phyloP scores from a whole-genome alignment of 306 rosid species.

The Parietaria judaica region DNA sequence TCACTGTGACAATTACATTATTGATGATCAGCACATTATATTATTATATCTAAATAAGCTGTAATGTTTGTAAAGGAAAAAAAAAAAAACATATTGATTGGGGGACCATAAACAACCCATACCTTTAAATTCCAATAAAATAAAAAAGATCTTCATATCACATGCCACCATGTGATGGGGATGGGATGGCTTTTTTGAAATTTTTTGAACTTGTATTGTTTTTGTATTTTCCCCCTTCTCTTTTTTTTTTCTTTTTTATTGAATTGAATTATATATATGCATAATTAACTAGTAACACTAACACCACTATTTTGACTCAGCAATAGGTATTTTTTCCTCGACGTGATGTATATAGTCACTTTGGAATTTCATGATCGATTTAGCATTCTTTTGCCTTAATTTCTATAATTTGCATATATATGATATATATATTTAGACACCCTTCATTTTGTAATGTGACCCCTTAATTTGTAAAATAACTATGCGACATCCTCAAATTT shows the following conservation, averaged over 20 bases:
- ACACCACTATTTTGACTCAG: too few species aligned
- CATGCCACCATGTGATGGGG: slow-evolving; percentile 87
- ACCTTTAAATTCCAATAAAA: slow-evolving; percentile 63
- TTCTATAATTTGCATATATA: too few species aligned
- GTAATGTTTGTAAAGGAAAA: slow-evolving; percentile 7
- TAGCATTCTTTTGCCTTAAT: too few species aligned
- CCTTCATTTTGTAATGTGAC: too few species aligned
- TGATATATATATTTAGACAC: too few species aligned
- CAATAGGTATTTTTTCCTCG: too few species aligned
- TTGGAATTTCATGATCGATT: too few species aligned
- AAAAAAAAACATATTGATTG: slow-evolving; percentile 37
- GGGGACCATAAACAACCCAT: slow-evolving; percentile 98
- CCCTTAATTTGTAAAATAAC: too few species aligned
- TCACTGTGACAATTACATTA: slow-evolving; percentile 21
- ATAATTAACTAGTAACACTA: too few species aligned
- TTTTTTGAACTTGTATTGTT: slow-evolving; percentile 16
- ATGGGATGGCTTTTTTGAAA: slow-evolving; percentile 34
- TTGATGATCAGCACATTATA: slow-evolving; percentile 29
- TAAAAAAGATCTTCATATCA: slow-evolving; percentile 48
- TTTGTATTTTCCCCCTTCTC: slow-evolving; percentile 1
- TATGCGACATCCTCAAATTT: too few species aligned
- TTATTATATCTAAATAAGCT: slow-evolving; percentile 2
- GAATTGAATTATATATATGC: too few species aligned
- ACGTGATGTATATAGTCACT: too few species aligned
- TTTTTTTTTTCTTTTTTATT: not conserved